Percentiles rank a stretch among this genome's conserved stretches.
phyloP scores from a whole-genome alignment of 1,139 yeast species.

The Nakaseomyces nivariensis region DNA sequence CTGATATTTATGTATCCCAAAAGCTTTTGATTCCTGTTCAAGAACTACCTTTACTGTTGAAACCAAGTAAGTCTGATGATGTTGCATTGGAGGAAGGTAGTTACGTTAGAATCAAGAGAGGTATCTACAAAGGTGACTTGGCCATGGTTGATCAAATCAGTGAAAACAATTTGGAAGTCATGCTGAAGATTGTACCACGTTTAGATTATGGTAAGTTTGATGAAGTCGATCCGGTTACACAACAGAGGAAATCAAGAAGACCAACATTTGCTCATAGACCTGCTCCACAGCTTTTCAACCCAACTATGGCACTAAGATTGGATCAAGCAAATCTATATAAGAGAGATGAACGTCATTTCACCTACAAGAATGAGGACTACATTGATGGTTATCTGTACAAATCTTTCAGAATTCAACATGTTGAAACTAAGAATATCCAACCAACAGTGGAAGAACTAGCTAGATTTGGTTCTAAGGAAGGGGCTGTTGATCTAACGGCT shows the following conservation, averaged over 20 bases:
- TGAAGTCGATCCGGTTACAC: conserved; percentile 43
- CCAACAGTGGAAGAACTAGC: conserved; percentile 88
- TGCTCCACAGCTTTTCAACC: conserved; percentile 74
- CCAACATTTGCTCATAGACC: conserved; percentile 57
- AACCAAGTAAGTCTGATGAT: conserved; percentile 83
- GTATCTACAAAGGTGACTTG: conserved; percentile 85
- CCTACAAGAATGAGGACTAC: conserved; percentile 82
- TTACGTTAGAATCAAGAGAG: conserved; percentile 82
- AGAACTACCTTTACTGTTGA: conserved; percentile 86
- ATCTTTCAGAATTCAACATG: conserved; percentile 72
- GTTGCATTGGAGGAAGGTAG: conserved; percentile 85
- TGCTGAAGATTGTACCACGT: conserved; percentile 86
- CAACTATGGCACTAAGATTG: conserved; percentile 56
- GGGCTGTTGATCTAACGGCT: conserved; percentile 75
- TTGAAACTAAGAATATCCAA: conserved; percentile 74
- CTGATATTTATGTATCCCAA: conserved; percentile 63
- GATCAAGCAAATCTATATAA: conserved; percentile 53
- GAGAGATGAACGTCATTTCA: conserved; percentile 64
- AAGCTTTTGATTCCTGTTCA: conserved; percentile 88
- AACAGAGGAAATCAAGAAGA: conserved; percentile 41
- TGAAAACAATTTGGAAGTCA: conserved; percentile 89
- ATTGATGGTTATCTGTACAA: conserved; percentile 79
- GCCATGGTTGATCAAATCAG: conserved; percentile 90
- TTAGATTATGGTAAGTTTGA: conserved; percentile 74
- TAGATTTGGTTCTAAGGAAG: conserved; percentile 59